These are phyloP conservation scores for Ogataea ramenticola DNA, from an alignment of 805 yeast species.

Conservation along the genomic window DNA sequence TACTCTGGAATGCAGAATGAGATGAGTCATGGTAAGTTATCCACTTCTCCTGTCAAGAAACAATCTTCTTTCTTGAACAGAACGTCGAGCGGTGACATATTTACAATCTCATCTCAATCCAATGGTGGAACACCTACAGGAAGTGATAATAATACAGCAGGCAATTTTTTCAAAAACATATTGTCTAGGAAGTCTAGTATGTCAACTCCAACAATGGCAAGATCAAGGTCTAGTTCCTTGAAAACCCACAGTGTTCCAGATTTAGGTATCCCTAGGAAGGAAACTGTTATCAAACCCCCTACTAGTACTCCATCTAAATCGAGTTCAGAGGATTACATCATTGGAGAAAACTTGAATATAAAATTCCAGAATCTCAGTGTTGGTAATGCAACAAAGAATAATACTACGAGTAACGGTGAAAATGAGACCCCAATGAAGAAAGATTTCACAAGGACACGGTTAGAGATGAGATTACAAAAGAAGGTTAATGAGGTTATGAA, in stretches of 20 bases:
- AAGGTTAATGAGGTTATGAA: conserved; percentile 31
- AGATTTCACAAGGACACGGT: conserved; percentile 36
- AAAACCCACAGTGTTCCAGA: background rate
- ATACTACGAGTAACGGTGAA: background rate
- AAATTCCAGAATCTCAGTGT: background rate
- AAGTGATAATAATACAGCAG: too few species aligned
- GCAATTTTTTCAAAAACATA: background rate
- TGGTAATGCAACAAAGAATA: background rate
- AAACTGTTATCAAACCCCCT: too few species aligned
- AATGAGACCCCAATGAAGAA: too few species aligned
- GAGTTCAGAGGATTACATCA: background rate
- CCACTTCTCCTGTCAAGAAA: conserved; percentile 10
- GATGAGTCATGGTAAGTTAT: conserved; percentile 10
- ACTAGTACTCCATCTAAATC: background rate
- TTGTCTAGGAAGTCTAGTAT: background rate
- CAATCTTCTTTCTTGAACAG: background rate
- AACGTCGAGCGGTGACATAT: background rate
- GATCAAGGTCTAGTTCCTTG: background rate
- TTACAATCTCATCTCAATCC: background rate
- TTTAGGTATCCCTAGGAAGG: background rate
- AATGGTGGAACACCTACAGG: background rate
- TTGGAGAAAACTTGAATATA: background rate
- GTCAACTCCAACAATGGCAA: background rate
- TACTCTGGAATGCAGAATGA: conserved; percentile 17
- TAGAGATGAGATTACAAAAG: conserved; percentile 43